Conservation (phyloP, 2,329 filamentous ascomycete species). For the Talaromyces sp. region DNA sequence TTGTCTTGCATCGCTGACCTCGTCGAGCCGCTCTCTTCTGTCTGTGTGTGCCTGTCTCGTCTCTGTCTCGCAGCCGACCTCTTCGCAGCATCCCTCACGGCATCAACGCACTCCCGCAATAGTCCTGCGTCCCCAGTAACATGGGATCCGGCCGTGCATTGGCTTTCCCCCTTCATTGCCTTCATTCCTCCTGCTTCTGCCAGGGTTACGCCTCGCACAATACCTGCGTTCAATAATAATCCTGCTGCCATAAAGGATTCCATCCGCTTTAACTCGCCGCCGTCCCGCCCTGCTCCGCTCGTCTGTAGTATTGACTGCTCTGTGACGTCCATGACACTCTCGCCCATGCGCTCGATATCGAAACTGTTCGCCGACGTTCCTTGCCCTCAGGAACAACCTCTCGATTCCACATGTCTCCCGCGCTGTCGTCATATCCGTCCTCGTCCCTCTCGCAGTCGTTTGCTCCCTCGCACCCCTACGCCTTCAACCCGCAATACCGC, state of each 20-base stretch:
- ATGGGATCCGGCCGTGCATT: conserved; percentile 11
- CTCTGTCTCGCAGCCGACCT: background rate
- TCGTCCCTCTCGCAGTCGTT: conserved; percentile 21
- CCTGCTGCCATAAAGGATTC: conserved; percentile 11
- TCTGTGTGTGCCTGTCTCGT: background rate
- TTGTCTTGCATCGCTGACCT: too few species aligned
- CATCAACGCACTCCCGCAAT: background rate
- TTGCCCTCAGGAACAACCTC: conserved; percentile 11
- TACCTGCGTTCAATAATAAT: conserved; percentile 9
- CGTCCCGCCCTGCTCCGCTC: background rate
- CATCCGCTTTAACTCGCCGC: conserved; percentile 12
- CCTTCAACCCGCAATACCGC: conserved; percentile 9
- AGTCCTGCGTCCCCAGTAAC: background rate
- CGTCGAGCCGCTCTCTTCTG: too few species aligned
- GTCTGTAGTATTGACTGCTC: background rate
- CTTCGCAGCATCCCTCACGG: background rate
- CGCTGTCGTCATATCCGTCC: conserved; percentile 21
- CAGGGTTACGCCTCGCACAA: conserved; percentile 20
- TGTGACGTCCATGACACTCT: conserved; percentile 1
- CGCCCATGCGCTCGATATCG: conserved; percentile 6
- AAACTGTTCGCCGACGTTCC: conserved; percentile 13
- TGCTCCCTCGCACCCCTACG: conserved; percentile 5
- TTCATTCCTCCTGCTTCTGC: conserved; percentile 25
- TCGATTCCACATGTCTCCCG: conserved; percentile 29
- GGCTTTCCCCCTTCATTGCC: conserved; percentile 24